A percentile compares a stretch with the other conserved stretches of the same genome.
These are phyloP conservation scores for Crithidia fasciculata DNA, from an alignment of 208 protist species.

Conservation along the genomic window DNA sequence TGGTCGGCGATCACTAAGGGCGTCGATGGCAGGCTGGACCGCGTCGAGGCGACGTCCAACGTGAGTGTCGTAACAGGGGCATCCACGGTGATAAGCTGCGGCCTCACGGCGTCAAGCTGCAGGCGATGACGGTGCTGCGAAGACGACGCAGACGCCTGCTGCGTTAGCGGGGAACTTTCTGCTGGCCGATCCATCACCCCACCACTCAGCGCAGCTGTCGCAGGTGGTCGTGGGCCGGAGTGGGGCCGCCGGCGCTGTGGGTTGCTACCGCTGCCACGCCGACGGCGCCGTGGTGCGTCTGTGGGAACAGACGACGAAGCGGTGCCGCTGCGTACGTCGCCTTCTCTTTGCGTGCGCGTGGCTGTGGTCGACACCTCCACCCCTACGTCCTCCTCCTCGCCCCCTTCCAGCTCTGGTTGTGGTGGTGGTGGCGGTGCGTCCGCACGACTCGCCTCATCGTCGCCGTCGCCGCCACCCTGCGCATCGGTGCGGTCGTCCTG, in stretches of 20 bases:
- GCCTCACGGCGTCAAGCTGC: neutral
- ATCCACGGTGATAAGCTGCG: conserved; percentile 16
- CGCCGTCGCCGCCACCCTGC: neutral
- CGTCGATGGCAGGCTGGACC: conserved; percentile 6
- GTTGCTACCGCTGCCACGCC: neutral
- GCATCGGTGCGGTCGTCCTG: neutral
- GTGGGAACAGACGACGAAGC: neutral
- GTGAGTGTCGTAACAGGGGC: conserved; percentile 3
- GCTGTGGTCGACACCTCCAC: no score
- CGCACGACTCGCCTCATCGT: neutral
- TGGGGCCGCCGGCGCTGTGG: neutral
- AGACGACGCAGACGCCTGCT: neutral
- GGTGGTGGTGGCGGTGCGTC: no score
- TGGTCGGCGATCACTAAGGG: neutral
- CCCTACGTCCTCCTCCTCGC: neutral
- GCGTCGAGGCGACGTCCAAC: conserved; percentile 23
- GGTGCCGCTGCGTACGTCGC: neutral
- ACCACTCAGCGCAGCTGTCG: neutral
- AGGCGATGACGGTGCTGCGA: conserved; percentile 6
- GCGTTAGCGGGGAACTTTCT: neutral
- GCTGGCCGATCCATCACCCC: no score
- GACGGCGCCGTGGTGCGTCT: neutral
- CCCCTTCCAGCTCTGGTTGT: neutral
- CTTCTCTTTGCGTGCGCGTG: neutral
- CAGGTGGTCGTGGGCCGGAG: neutral